These are phyloP conservation scores for Galerina sulciceps DNA, from an alignment of 768 basidiomycete species.

Conservation along the genomic window DNA sequence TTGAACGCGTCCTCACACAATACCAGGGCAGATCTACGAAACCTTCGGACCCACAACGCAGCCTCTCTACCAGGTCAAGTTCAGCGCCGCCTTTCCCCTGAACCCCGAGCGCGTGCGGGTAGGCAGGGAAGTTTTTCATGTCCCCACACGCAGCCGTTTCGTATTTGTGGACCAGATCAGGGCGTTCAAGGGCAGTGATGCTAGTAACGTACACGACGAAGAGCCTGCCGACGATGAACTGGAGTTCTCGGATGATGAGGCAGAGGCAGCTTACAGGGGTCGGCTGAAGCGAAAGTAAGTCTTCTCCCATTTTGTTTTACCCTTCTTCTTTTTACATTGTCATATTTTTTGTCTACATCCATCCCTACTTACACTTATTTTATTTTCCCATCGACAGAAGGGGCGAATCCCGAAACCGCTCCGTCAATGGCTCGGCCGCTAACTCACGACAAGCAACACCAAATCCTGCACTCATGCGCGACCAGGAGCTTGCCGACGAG, in stretches of 20 bases:
- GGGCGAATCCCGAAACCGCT: constrained; percentile 51
- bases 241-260: constrained; percentile 96
- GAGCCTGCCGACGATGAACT: constrained; percentile 89
- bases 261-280: constrained; percentile 76
- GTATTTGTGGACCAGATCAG: constrained; percentile 79
- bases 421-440: constrained; percentile 41
- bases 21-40: constrained; percentile 74
- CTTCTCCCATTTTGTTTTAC: background rate
- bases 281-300: constrained; percentile 63
- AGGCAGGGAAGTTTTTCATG: constrained; percentile 78
- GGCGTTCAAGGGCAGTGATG: constrained; percentile 84
- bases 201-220: constrained; percentile 93
- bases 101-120: constrained; percentile 57
- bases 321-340: background rate
- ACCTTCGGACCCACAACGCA: constrained; percentile 94
- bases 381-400: constrained; percentile 43
- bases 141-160: constrained; percentile 79
- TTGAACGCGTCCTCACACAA: constrained; percentile 20
- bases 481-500: constrained; percentile 55
- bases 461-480: constrained; percentile 53
- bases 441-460: constrained; percentile 64
- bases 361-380: background rate
- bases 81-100: constrained; percentile 68
- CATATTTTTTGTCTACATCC: background rate
- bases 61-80: constrained; percentile 89